These are phyloP conservation scores for Gardenia jasminoides DNA, from an alignment of 257 asterid species.

Conservation along the genomic window DNA sequence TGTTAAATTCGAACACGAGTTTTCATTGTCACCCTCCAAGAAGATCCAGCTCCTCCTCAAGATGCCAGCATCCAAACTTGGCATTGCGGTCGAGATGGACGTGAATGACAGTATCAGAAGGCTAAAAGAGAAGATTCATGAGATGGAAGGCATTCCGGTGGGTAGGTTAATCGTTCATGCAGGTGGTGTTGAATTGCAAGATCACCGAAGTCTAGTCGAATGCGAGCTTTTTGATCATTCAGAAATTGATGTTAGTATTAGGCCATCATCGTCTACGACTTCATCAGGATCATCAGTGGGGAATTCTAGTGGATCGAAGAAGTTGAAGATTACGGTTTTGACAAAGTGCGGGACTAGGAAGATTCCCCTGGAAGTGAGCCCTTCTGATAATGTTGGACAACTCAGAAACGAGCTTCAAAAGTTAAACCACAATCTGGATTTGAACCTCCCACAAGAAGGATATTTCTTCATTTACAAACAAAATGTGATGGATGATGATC, in stretches of 20 bases:
- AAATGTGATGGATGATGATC: slow-evolving; percentile 72
- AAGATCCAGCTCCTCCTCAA: slow-evolving; percentile 41
- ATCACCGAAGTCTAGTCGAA: slow-evolving; percentile 37
- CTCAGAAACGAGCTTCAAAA: slow-evolving; percentile 47
- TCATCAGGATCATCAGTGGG: slow-evolving; percentile 25
- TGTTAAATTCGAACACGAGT: background rate
- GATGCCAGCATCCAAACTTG: slow-evolving; percentile 31
- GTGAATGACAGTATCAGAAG: slow-evolving; percentile 29
- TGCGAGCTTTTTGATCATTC: slow-evolving; percentile 32
- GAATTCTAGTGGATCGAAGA: slow-evolving; percentile 10
- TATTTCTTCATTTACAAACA: slow-evolving; percentile 64
- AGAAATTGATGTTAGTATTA: slow-evolving; percentile 38
- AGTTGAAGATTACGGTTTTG: slow-evolving; percentile 32
- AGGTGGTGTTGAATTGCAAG: slow-evolving; percentile 44
- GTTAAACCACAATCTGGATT: slow-evolving; percentile 28
- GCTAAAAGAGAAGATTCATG: slow-evolving; percentile 53
- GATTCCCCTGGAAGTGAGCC: slow-evolving; percentile 47
- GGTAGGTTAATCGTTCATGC: slow-evolving; percentile 25
- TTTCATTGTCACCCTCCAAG: slow-evolving; percentile 6
- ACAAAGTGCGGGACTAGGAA: slow-evolving; percentile 36
- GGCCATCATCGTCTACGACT: slow-evolving; percentile 19
- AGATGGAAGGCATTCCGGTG: slow-evolving; percentile 31
- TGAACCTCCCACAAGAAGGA: slow-evolving; percentile 56
- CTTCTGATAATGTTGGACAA: slow-evolving; percentile 45
- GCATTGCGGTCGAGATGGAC: slow-evolving; percentile 35